Conservation (phyloP, 2,329 filamentous ascomycete species). For the Sporothrix brasiliensis region DNA sequence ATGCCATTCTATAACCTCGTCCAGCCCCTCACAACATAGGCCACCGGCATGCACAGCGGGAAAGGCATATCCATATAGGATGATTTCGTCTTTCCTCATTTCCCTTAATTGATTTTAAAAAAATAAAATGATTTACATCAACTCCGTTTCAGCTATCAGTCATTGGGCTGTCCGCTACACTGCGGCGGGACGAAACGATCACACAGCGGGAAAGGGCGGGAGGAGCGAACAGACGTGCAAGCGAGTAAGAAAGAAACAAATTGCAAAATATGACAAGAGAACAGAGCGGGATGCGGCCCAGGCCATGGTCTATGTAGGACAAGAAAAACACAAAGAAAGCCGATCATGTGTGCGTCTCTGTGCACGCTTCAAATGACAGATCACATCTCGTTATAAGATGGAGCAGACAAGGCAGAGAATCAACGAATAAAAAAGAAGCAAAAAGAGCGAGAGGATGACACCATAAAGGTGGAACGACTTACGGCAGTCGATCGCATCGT, state of each 20-base stretch:
- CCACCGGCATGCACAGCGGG: not conserved
- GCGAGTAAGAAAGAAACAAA: not conserved
- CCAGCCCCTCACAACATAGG: conserved; percentile 5
- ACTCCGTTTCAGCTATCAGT: not conserved
- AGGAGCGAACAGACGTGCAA: not conserved
- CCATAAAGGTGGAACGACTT: not conserved
- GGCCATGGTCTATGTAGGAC: not conserved
- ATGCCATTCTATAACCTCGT: too few relatives aligned
- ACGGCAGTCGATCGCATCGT: not conserved
- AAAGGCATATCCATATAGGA: conserved; percentile 6
- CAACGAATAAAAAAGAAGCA: not conserved
- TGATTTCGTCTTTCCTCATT: not conserved
- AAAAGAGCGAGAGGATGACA: not conserved
- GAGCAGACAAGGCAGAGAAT: not conserved
- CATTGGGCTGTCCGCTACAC: not conserved
- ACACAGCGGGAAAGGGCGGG: conserved; percentile 20
- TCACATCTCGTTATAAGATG: conserved; percentile 17
- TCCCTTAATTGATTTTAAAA: not conserved
- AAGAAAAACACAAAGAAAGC: not conserved
- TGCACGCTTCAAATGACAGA: not conserved
- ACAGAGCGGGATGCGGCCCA: not conserved
- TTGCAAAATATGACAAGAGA: not conserved
- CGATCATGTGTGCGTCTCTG: not conserved
- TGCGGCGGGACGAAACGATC: not conserved
- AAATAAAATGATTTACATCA: too few relatives aligned